phyloP scores from a whole-genome alignment of 306 rosid species.

The Begonia peltatifolia region DNA sequence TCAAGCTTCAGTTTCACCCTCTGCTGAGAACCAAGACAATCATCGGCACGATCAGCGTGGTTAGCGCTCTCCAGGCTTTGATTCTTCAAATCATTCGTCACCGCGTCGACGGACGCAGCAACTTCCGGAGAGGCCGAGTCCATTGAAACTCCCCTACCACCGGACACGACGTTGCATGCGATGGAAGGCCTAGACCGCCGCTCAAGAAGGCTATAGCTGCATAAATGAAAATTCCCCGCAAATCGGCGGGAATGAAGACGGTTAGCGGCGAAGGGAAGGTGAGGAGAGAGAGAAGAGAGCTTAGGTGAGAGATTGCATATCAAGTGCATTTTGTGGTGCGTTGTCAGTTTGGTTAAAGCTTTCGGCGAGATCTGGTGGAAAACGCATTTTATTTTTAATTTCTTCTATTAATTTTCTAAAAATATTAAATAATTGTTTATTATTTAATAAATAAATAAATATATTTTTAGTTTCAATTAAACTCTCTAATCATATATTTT shows the following conservation, averaged over 20 bases:
- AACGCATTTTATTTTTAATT: too few relatives aligned
- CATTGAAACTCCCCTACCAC: slow-evolving; percentile 26
- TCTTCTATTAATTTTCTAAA: too few relatives aligned
- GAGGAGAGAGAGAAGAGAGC: slow-evolving; percentile 13
- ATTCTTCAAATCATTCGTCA: slow-evolving; percentile 43
- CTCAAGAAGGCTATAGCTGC: slow-evolving; percentile 9
- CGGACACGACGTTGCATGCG: slow-evolving; percentile 21
- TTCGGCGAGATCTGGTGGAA: neutral
- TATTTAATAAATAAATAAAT: too few relatives aligned
- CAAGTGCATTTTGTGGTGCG: slow-evolving; percentile 15
- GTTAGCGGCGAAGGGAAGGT: slow-evolving; percentile 12
- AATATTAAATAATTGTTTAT: too few relatives aligned
- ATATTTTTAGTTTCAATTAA: too few relatives aligned
- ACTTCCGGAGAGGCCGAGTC: slow-evolving; percentile 32
- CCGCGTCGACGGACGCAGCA: slow-evolving; percentile 46
- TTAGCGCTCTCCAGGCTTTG: slow-evolving; percentile 28
- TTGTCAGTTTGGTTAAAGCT: neutral
- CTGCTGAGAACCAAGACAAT: slow-evolving; percentile 4
- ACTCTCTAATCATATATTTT: too few relatives aligned
- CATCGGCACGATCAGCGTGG: slow-evolving; percentile 3
- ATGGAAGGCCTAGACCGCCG: neutral
- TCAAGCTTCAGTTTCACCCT: slow-evolving; percentile 29
- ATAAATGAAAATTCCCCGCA: slow-evolving; percentile 18
- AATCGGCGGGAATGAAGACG: slow-evolving; percentile 15
- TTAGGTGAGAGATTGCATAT: slow-evolving; percentile 32